Evolutionary conservation across 495 filamentous ascomycete genomes (phyloP).

Genomic region (Hypoxylon perforatum): DNA sequence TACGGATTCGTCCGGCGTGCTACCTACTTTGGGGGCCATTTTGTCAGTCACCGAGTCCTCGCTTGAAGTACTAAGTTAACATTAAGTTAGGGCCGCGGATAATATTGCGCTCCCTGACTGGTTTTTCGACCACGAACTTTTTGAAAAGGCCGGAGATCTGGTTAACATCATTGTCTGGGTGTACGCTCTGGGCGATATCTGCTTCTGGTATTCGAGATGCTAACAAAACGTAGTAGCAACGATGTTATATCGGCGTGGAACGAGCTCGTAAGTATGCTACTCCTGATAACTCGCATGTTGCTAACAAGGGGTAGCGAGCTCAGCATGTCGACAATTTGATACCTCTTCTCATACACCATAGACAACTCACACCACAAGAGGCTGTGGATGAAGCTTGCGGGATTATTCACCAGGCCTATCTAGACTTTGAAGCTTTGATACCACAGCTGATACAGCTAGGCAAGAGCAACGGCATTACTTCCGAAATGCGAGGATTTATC

Average conservation of each 20-base stretch:
- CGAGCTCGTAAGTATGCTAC: slow-evolving; percentile 18
- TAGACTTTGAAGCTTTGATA: slow-evolving; percentile 18
- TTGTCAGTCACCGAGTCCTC: slow-evolving; percentile 1
- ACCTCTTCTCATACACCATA: slow-evolving; percentile 21
- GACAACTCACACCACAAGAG: slow-evolving; percentile 18
- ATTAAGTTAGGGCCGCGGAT: slow-evolving; percentile 5
- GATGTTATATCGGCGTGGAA: slow-evolving; percentile 20
- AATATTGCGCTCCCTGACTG: slow-evolving; percentile 15
- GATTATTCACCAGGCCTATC: slow-evolving; percentile 3
- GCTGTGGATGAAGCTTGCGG: slow-evolving; percentile 12
- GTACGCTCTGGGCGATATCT: background rate
- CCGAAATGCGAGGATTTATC: slow-evolving; percentile 24
- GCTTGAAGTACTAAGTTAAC: background rate
- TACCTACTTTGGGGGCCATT: slow-evolving; percentile 17
- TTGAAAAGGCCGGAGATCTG: slow-evolving; percentile 7
- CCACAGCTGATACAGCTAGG: slow-evolving; percentile 21
- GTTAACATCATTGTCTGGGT: slow-evolving; percentile 12
- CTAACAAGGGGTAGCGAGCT: slow-evolving; percentile 15
- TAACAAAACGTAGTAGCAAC: slow-evolving; percentile 10
- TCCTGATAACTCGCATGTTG: background rate
- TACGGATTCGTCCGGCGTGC: slow-evolving; percentile 10
- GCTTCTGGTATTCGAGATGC: background rate
- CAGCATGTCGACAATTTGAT: slow-evolving; percentile 24
- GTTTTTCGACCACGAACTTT: slow-evolving; percentile 17
- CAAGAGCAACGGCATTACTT: background rate